Conservation (phyloP, 306 rosid genomes). For the Oxytropis ochrocephala region DNA sequence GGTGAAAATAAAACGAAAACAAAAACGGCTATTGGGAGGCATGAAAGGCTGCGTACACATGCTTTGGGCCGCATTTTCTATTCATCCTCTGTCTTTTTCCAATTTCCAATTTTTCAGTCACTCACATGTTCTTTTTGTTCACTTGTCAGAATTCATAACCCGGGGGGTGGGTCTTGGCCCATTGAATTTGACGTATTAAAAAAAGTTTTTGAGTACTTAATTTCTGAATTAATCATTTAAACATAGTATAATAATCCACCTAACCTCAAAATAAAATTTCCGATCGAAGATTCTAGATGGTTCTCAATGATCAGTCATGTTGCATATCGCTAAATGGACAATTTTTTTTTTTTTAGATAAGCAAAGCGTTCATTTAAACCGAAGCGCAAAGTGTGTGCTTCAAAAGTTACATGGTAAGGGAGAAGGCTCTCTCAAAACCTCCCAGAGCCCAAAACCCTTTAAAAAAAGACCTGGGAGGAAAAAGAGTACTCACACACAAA, state of each 20-base stretch:
- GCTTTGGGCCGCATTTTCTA: not conserved
- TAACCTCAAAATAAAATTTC: not conserved
- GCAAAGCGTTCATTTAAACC: no score
- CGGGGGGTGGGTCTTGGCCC: not conserved
- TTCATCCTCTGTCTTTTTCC: not conserved
- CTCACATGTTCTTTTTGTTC: not conserved
- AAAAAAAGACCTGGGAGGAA: no score
- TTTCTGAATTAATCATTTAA: not conserved
- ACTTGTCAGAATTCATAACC: not conserved
- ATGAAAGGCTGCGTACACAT: conserved; percentile 21
- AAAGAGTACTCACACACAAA: no score
- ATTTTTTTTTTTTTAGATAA: no score
- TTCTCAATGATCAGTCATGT: not conserved
- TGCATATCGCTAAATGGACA: not conserved
- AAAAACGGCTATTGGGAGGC: conserved; percentile 25
- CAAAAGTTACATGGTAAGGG: no score
- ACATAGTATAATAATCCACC: not conserved
- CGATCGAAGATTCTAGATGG: not conserved
- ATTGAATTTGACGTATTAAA: not conserved
- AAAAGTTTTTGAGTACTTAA: not conserved
- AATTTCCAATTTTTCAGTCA: not conserved
- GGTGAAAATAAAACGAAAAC: not conserved
- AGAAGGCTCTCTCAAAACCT: no score
- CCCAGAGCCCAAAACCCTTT: no score
- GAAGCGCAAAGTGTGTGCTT: no score